Evolutionary conservation across 164 flowering plant genomes (phyloP).

Genomic region (Liriodendron chinense): DNA sequence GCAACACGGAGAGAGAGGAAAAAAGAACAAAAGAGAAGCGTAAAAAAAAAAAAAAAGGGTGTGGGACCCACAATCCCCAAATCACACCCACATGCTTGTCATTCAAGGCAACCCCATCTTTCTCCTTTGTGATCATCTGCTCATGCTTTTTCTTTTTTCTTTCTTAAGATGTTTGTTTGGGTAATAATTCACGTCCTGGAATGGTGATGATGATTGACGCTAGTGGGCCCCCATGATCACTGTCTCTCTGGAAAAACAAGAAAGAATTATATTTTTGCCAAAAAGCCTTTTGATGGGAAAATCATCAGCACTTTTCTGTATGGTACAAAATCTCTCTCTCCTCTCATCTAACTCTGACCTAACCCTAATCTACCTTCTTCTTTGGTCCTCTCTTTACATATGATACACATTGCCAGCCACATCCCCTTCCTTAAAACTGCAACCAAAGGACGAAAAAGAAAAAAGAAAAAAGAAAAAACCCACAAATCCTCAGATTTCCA

Average conservation of each 20-base stretch:
- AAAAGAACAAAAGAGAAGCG: background rate
- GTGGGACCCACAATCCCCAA: background rate
- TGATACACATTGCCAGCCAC: slow-evolving; percentile 21
- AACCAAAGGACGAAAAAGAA: slow-evolving; percentile 2
- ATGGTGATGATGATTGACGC: background rate
- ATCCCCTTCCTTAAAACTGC: slow-evolving; percentile 7
- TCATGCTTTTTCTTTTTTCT: background rate
- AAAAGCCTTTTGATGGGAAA: background rate
- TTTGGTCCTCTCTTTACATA: slow-evolving; percentile 21
- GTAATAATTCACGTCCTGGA: background rate
- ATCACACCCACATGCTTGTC: background rate
- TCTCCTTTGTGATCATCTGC: background rate
- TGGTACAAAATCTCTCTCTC: slow-evolving; percentile 2
- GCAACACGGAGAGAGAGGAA: background rate
- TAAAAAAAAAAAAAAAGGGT: background rate
- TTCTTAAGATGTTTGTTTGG: background rate
- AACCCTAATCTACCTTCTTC: background rate
- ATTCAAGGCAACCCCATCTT: background rate
- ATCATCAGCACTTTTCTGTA: background rate
- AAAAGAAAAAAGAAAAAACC: background rate
- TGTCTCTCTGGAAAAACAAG: background rate
- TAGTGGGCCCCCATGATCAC: background rate
- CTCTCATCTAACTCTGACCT: background rate
- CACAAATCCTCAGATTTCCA: background rate
- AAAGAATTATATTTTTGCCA: background rate